A percentile compares a stretch with the other conserved stretches of the same genome.
Evolutionary conservation across 257 asterid species (phyloP).

Genomic region (Solanum pinnatisectum): DNA sequence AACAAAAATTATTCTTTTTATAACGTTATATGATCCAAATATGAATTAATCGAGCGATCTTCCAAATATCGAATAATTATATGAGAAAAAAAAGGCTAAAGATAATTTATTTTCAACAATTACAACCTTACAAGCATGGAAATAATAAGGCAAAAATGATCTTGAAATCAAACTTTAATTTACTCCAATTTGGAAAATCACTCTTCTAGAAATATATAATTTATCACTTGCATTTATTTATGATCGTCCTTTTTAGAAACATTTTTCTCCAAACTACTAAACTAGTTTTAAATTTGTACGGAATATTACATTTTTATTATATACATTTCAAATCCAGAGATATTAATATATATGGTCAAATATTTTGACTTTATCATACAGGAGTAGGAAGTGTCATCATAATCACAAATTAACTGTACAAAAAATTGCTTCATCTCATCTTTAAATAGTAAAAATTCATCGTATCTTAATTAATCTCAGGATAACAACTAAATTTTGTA

Average conservation of each 20-base stretch:
- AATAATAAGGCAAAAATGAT: background rate
- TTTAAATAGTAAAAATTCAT: background rate
- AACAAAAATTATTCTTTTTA: too few species aligned
- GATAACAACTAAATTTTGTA: background rate
- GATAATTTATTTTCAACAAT: background rate
- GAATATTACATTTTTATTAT: background rate
- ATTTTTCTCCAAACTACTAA: background rate
- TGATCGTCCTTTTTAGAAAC: background rate
- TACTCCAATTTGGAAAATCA: background rate
- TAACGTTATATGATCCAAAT: background rate
- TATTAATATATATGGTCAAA: background rate
- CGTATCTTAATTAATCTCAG: background rate
- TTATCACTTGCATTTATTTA: background rate
- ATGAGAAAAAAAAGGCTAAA: background rate
- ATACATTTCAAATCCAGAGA: background rate
- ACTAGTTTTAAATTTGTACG: background rate
- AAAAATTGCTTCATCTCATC: too few species aligned
- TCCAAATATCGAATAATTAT: background rate
- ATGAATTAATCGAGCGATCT: background rate
- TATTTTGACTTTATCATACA: too few species aligned
- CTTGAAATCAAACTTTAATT: background rate
- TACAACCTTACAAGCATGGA: background rate
- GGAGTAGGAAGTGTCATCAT: background rate
- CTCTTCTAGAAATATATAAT: background rate
- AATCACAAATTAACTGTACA: background rate